Base-by-base conservation (phyloP, 805 yeast genomes). In the Starmerella bombi region DNA sequence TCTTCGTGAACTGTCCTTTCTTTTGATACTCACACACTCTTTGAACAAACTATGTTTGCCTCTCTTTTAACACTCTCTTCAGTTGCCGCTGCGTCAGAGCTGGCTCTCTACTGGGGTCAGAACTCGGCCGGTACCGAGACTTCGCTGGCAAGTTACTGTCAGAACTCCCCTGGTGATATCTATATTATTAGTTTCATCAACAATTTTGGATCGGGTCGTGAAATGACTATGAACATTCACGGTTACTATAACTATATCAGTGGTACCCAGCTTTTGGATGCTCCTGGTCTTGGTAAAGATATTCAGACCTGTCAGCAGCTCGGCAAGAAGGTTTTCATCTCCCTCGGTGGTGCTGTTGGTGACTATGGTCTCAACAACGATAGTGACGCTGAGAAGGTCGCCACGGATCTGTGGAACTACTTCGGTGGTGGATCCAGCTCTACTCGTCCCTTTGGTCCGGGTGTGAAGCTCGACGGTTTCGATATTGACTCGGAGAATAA, bases 21-120 rank as follows among this genome's bases (percentile, higher is more conserved):
- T n/a, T n/a, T n/a, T n/a, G n/a, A n/a, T n/a, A n/a, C n/a, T n/a
- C n/a, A n/a, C n/a, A 12, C 10, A 25, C n/a, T n/a, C n/a, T n/a
- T n/a, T n/a, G n/a, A n/a, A n/a, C n/a, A 29, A 29, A 29, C 14
- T 7, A 32, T 32, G 35, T n/a, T 32, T 12, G n/a, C 35, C 23
- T 40, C 30, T 23, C 40, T 22, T 20, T 32, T 34, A 7, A 18
- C 49, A 22, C 39, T 43, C 38, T 25, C 33, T 27, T 18, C 46
- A 4, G 25, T 17, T 5, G 45, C 48, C 8, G 58, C 75, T 16
- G 66, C 69, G 34, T 54, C 66, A 23, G 80, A 81, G 49, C 72
- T 83, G 30, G 94, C 79, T 19, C 67, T 80, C 5, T 84, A 84
- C 62, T 84, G 94, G 94, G 94, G 95, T 39, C 94, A 84, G 61